Conservation (phyloP, 2,329 filamentous ascomycete genomes). For the Sclerotinia spermophila region DNA sequence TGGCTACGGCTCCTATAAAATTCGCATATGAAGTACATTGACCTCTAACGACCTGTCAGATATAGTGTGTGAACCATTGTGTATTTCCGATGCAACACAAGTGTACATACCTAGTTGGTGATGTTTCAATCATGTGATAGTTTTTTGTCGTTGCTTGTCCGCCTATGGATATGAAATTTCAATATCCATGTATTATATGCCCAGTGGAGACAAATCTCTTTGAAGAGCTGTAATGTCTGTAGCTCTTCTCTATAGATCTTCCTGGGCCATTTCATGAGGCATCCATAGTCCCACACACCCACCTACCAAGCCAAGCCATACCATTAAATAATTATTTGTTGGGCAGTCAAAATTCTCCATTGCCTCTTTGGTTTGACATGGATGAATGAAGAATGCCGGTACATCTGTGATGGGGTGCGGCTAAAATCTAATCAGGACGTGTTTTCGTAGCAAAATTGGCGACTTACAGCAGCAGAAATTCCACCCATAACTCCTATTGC, state of each 20-base stretch:
- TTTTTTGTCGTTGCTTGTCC: not conserved
- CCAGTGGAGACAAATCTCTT: not conserved
- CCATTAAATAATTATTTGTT: conserved; percentile 69
- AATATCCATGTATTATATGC: not conserved
- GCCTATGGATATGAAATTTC: not conserved
- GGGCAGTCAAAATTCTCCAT: conserved; percentile 62
- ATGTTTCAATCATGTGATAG: not conserved
- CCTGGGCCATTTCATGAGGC: conserved; percentile 59
- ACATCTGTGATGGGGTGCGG: conserved; percentile 72
- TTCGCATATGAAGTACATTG: conserved; percentile 4
- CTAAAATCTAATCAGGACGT: conserved; percentile 25
- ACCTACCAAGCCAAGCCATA: conserved; percentile 88
- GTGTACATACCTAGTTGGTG: not conserved
- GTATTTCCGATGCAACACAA: not conserved
- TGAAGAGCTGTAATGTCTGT: not conserved
- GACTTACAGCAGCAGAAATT: conserved; percentile 72
- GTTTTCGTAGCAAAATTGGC: not conserved
- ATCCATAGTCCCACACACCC: conserved; percentile 74
- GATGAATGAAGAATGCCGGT: conserved; percentile 87
- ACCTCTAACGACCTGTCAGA: conserved; percentile 12
- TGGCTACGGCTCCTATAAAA: conserved; percentile 7
- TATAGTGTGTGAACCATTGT: conserved; percentile 18
- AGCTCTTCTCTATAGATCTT: not conserved
- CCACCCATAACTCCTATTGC: conserved; percentile 63
- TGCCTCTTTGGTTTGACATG: conserved; percentile 81